A percentile compares a stretch with the other conserved stretches of the same genome.
Conservation (phyloP, 148 eudicot species). For the Rhododendron kiyosumense region DNA sequence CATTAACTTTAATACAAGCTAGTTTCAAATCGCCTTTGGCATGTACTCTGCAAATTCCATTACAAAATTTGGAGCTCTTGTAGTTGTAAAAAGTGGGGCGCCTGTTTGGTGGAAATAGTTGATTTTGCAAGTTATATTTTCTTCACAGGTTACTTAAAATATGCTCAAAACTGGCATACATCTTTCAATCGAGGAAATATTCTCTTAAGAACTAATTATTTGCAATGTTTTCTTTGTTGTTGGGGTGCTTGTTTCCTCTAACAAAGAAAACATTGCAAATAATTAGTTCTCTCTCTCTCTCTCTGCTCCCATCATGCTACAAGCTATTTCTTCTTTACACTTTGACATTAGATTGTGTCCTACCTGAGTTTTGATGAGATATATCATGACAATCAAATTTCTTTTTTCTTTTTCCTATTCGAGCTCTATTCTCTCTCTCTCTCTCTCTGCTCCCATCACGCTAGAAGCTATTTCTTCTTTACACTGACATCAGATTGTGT, state of each 20-base stretch:
- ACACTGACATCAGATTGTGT: background rate
- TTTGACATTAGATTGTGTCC: background rate
- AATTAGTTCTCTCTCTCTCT: background rate
- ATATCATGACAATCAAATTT: background rate
- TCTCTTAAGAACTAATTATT: background rate
- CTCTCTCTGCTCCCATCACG: background rate
- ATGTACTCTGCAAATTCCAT: background rate
- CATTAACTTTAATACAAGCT: background rate
- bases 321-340: too few species aligned
- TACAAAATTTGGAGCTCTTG: background rate
- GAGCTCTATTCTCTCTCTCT: background rate
- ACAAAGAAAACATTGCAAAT: too few species aligned
- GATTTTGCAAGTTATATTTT: background rate
- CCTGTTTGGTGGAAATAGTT: background rate
- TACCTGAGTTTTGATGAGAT: background rate
- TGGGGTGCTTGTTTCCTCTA: background rate
- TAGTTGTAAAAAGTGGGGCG: background rate
- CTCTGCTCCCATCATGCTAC: too few species aligned
- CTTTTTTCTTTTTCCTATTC: background rate
- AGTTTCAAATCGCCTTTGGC: background rate
- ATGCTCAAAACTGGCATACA: background rate
- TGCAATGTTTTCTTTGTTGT: background rate
- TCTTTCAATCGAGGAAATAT: background rate
- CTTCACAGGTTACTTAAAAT: background rate
- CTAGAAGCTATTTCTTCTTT: background rate